Percentiles rank a stretch among this genome's conserved stretches.
These are phyloP conservation scores for Citrus sinensis DNA, from an alignment of 345 rosid species.

Conservation along the genomic window DNA sequence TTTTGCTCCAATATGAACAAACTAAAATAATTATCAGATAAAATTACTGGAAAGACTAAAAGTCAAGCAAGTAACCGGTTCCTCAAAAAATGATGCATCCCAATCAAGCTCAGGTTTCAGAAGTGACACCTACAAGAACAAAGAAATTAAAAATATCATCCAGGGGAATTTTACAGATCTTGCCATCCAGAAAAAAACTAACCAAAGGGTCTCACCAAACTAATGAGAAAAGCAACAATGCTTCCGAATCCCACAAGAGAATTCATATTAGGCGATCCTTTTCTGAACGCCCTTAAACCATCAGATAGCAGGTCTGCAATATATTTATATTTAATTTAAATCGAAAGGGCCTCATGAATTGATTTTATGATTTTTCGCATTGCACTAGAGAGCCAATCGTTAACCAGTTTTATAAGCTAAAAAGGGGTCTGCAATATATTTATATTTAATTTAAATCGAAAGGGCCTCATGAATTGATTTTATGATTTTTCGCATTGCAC, in stretches of 20 bases:
- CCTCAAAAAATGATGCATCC: slow-evolving; percentile 96
- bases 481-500: background rate
- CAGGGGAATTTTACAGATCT: background rate
- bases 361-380: background rate
- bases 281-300: slow-evolving; percentile 74
- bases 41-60: slow-evolving; percentile 23
- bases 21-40: background rate
- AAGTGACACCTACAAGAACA: slow-evolving; percentile 61
- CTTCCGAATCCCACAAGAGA: slow-evolving; percentile 93
- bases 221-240: slow-evolving; percentile 75
- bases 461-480: slow-evolving; percentile 1
- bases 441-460: slow-evolving; percentile 7
- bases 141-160: slow-evolving; percentile 8
- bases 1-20: background rate
- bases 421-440: slow-evolving; percentile 39
- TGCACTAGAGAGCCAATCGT: background rate
- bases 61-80: slow-evolving; percentile 76
- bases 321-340: slow-evolving; percentile 7
- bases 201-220: slow-evolving; percentile 51
- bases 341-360: slow-evolving; percentile 4
- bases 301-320: slow-evolving; percentile 74
- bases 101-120: slow-evolving; percentile 80
- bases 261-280: slow-evolving; percentile 95
- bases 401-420: background rate
- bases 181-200: background rate